Evolutionary conservation across 176 grass and related monocot genomes (phyloP).

Genomic region (Metroxylon sagu): DNA sequence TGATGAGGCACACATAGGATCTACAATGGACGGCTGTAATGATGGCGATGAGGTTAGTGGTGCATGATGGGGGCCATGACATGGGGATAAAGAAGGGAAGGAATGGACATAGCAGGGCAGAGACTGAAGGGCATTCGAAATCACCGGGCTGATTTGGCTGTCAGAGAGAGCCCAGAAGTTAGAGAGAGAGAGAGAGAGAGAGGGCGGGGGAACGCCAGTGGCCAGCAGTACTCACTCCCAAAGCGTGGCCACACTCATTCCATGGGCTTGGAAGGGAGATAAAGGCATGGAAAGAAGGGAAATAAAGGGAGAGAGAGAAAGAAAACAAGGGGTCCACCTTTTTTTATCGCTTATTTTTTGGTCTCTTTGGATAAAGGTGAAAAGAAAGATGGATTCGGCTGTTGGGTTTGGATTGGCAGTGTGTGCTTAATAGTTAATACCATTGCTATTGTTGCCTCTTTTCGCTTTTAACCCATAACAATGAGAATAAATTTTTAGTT

Average conservation of each 20-base stretch:
- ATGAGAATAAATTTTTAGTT: no score
- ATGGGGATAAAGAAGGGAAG: conserved; percentile 3
- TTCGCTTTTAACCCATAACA: no score
- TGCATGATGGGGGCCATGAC: conserved; percentile 1
- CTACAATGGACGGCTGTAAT: conserved; percentile 1
- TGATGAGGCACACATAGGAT: background rate
- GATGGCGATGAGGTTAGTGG: background rate
- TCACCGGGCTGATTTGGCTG: conserved; percentile 12
- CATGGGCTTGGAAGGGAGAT: background rate
- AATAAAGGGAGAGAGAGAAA: no score
- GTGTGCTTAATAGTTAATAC: no score
- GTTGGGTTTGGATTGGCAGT: no score
- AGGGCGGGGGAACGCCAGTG: background rate
- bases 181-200: conserved; percentile 1
- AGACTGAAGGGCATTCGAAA: conserved; percentile 2
- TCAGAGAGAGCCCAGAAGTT: conserved; percentile 1
- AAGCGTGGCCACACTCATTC: background rate
- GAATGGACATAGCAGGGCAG: background rate
- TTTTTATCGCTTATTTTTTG: no score
- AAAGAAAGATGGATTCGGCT: no score
- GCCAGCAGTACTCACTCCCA: no score
- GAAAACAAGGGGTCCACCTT: no score
- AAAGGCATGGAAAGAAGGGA: background rate
- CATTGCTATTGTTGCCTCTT: no score
- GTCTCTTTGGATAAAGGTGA: no score